Evolutionary conservation across 306 rosid species (phyloP).

Genomic region (Canavalia gladiata): DNA sequence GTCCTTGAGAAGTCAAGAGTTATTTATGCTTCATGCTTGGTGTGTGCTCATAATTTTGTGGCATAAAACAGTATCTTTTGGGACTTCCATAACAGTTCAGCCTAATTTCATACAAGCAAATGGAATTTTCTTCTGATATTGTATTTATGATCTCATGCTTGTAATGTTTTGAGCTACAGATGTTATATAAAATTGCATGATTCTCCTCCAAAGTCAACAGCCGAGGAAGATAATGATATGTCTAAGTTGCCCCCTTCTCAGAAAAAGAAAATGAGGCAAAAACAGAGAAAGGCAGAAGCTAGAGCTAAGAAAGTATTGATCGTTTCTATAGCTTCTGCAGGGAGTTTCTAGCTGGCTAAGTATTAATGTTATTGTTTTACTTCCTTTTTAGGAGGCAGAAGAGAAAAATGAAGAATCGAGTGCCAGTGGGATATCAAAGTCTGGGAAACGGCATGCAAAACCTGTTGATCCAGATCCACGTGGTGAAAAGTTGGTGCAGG

Average conservation of each 20-base stretch:
- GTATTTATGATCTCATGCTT: conserved; percentile 40
- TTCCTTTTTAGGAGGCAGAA: conserved; percentile 83
- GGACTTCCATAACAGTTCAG: conserved; percentile 11
- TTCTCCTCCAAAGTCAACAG: conserved; percentile 80
- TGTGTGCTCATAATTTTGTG: conserved; percentile 6
- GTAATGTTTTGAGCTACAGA: conserved; percentile 61
- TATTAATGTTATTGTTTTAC: conserved; percentile 46
- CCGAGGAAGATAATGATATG: conserved; percentile 84
- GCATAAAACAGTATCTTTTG: conserved; percentile 21
- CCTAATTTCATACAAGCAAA: conserved; percentile 7
- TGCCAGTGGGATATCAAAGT: conserved; percentile 70
- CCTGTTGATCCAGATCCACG: conserved; percentile 93
- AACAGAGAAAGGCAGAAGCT: conserved; percentile 96
- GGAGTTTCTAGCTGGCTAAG: conserved; percentile 27
- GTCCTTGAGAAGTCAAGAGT: conserved; percentile 15
- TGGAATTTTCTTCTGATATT: conserved; percentile 21
- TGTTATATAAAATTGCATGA: conserved; percentile 91
- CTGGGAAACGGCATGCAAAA: conserved; percentile 90
- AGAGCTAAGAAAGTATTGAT: conserved; percentile 85
- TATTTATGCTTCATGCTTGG: conserved; percentile 12
- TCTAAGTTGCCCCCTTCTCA: conserved; percentile 95
- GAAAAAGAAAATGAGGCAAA: conserved; percentile 98
- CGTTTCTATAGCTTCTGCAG: conserved; percentile 41
- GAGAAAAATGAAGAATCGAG: conserved; percentile 85
- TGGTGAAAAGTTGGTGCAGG: conserved; percentile 96